A percentile compares a stretch with the other conserved stretches of the same genome.
Conservation (phyloP, 2,329 filamentous ascomycete genomes). For the Cercospora sp. region DNA sequence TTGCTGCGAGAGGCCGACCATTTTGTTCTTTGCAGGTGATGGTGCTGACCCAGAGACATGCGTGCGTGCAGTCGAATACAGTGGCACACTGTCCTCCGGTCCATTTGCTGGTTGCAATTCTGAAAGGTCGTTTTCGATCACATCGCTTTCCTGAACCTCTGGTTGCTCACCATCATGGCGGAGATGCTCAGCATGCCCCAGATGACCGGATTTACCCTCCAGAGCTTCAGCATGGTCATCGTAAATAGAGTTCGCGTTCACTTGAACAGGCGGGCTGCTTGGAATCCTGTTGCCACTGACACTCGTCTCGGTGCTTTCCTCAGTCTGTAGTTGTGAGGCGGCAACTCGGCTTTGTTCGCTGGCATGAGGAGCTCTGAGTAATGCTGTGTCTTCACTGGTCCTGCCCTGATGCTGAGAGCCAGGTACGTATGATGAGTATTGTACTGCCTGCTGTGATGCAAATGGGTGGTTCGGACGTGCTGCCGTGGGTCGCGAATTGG, state of each 20-base stretch:
- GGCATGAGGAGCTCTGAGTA: conserved; percentile 29
- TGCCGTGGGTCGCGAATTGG: conserved; percentile 47
- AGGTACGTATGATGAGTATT: conserved; percentile 39
- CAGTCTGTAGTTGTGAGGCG: conserved; percentile 21
- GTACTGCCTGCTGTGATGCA: conserved; percentile 32
- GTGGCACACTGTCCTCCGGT: conserved; percentile 17
- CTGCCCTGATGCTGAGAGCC: conserved; percentile 40
- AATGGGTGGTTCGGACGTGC: background rate
- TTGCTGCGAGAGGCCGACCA: conserved; percentile 27
- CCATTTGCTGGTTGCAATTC: background rate
- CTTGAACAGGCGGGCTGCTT: conserved; percentile 39
- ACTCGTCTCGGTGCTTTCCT: conserved; percentile 13
- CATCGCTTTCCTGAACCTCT: conserved; percentile 39
- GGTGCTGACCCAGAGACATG: conserved; percentile 37
- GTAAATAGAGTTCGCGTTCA: conserved; percentile 26
- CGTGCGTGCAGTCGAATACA: conserved; percentile 44
- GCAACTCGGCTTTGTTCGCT: conserved; percentile 18
- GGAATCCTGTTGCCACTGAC: conserved; percentile 28
- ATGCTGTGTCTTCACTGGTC: conserved; percentile 36
- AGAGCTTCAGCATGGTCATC: conserved; percentile 29
- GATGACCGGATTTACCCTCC: conserved; percentile 17
- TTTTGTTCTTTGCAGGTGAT: conserved; percentile 28
- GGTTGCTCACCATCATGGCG: conserved; percentile 19
- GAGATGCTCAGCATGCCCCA: conserved; percentile 20
- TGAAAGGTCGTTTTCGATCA: conserved; percentile 12